Conservation (phyloP, 2,329 filamentous ascomycete genomes). For the Colletotrichum tofieldiae region DNA sequence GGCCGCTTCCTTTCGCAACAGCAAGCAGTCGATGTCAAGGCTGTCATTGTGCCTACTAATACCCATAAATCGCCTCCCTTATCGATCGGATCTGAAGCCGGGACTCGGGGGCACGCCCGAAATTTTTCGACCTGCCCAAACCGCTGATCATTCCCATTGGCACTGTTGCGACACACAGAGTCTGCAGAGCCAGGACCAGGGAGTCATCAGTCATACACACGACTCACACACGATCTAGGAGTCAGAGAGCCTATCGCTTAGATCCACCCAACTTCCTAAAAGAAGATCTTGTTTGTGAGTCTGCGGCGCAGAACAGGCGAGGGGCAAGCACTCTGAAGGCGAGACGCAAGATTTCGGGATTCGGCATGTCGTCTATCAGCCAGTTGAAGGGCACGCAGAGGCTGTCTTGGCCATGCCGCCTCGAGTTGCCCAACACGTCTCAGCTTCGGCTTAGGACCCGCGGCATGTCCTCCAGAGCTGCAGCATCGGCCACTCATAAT, state of each 20-base stretch:
- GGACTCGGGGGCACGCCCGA: slow-evolving; percentile 35
- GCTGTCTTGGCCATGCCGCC: slow-evolving; percentile 20
- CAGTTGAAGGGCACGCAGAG: slow-evolving; percentile 25
- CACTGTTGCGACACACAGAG: slow-evolving; percentile 19
- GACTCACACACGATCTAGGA: slow-evolving; percentile 32
- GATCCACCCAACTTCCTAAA: slow-evolving; percentile 16
- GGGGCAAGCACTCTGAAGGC: not conserved
- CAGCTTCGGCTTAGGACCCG: slow-evolving; percentile 15
- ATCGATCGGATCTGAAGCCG: slow-evolving; percentile 38
- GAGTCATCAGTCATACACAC: slow-evolving; percentile 27
- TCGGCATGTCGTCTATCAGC: slow-evolving; percentile 22
- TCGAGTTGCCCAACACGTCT: slow-evolving; percentile 10
- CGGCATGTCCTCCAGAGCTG: not conserved
- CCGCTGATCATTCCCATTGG: slow-evolving; percentile 27
- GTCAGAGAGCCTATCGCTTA: slow-evolving; percentile 34
- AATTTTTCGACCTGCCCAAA: slow-evolving; percentile 25
- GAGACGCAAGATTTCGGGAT: slow-evolving; percentile 14
- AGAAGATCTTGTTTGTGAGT: slow-evolving; percentile 14
- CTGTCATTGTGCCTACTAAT: slow-evolving; percentile 24
- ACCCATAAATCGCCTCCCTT: slow-evolving; percentile 28
- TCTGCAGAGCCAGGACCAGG: slow-evolving; percentile 35
- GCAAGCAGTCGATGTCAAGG: not conserved
- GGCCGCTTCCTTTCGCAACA: slow-evolving; percentile 3
- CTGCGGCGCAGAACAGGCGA: slow-evolving; percentile 13
- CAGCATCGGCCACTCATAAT: not conserved